Conservation (phyloP, 805 yeast genomes). For the Saccharomycopsis schoenii region DNA sequence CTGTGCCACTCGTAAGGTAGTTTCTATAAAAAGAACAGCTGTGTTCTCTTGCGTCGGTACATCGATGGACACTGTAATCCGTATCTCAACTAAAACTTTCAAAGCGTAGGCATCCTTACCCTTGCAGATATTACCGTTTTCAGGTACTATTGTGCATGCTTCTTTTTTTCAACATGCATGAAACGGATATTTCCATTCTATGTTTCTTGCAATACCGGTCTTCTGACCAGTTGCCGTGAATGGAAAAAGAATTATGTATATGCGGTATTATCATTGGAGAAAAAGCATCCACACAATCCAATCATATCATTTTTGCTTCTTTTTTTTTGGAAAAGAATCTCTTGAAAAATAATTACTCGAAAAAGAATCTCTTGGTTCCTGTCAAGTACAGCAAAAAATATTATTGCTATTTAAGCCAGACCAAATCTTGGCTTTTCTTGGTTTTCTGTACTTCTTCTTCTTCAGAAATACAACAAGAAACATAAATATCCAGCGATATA, state of each 20-base stretch:
- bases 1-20: neutral
- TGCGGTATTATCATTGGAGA: neutral
- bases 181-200: neutral
- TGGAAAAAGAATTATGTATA: neutral
- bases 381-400: neutral
- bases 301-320: no score
- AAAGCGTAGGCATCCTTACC: neutral
- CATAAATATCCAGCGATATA: neutral
- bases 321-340: no score
- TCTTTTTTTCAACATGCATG: constrained; percentile 7
- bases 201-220: neutral
- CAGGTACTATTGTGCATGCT: neutral
- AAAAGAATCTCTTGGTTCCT: neutral
- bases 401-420: neutral
- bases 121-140: neutral
- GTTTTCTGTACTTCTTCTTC: neutral
- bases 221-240: neutral
- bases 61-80: no score
- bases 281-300: neutral
- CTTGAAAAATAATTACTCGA: neutral
- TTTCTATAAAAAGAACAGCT: neutral
- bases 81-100: neutral
- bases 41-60: no score
- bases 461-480: no score
- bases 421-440: neutral